Evolutionary conservation across 257 asterid genomes (phyloP).

Genomic region (Lantana camara): DNA sequence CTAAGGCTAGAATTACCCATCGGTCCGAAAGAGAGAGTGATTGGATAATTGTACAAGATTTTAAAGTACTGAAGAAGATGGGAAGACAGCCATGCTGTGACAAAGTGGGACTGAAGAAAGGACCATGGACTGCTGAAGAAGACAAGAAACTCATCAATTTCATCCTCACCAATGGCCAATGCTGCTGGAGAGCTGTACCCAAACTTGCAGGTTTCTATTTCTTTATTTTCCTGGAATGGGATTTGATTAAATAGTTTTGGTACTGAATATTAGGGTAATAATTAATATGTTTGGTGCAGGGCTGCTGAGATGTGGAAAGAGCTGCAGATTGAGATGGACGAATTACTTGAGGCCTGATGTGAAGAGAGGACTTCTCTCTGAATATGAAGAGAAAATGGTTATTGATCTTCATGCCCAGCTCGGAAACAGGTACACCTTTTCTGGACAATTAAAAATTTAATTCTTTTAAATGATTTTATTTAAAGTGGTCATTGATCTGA

Average conservation of each 20-base stretch:
- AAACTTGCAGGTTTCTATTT: constrained; percentile 96
- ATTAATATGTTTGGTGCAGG: constrained; percentile 53
- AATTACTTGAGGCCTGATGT: constrained; percentile 92
- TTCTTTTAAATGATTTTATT: background rate
- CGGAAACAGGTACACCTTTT: constrained; percentile 68
- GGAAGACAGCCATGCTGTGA: constrained; percentile 98
- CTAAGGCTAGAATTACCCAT: no score
- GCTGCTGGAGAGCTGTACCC: constrained; percentile 99
- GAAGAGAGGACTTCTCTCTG: constrained; percentile 89
- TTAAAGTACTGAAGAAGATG: constrained; percentile 38
- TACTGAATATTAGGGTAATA: background rate
- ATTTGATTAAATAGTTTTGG: background rate
- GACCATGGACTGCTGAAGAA: constrained; percentile 96
- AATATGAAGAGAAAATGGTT: constrained; percentile 85
- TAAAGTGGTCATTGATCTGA: background rate
- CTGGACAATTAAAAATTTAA: background rate
- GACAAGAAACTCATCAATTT: constrained; percentile 81
- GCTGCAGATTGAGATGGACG: constrained; percentile 95
- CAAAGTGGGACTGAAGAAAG: constrained; percentile 91
- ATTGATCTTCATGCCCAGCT: constrained; percentile 98
- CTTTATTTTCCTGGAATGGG: no score
- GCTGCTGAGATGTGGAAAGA: constrained; percentile 89
- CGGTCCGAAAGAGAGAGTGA: no score
- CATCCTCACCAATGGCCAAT: constrained; percentile 86
- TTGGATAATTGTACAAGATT: no score